Base-by-base conservation (phyloP, 2,329 filamentous ascomycete genomes). In the Geoglossum cookeanum region DNA sequence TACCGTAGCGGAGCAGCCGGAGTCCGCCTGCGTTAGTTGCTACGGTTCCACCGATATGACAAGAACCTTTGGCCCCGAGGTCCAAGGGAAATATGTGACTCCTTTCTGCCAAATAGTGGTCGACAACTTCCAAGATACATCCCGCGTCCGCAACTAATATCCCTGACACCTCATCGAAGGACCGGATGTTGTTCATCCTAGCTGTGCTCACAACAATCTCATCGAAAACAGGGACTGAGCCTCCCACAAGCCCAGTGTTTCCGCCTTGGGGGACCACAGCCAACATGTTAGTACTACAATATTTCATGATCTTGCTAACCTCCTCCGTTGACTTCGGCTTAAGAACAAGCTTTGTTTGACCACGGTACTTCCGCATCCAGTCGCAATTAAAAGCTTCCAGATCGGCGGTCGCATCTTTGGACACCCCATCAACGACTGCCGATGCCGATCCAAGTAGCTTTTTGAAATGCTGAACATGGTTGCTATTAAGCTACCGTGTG, bases 341-440 rank as follows among this genome's bases (percentile, higher is more conserved):
- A 61, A 98, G 73, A 3, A 97, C 89, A 30, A 98, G 74, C 66
- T 83, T 81, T 60, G 87, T 82, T 70, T 96, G 89, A 33, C 92
- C 94, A 60, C 87, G 83, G 74, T 95, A 98, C 73, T 98, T 98
- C 71, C 87, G 84, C 90, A 98, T 96, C 92, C 94, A 98, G 72
- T 98, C 92, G 67, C 83, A 81, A 71, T 98, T 98, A 77, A 89
- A 98, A 6, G 86, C 79, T 68, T 92, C 87, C 62, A 97, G 77
- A 67, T 97, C 92, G 64, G 87, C 85, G 1, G 76, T 73, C 13
- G 81, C 81, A 69, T 90, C 81, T 63, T 80, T 71, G 3, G 81
- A 87, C 57, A 95, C 78, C 55, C 87, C 87, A 67, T 96, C 90
- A 60, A 97, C 80, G 55, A 96, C 76, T 1, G 88, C 89, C 39